Percentiles rank a stretch among this genome's conserved stretches.
phyloP scores from a whole-genome alignment of 2,329 filamentous ascomycete genomes.

The Penicillium aurantiogriseum region DNA sequence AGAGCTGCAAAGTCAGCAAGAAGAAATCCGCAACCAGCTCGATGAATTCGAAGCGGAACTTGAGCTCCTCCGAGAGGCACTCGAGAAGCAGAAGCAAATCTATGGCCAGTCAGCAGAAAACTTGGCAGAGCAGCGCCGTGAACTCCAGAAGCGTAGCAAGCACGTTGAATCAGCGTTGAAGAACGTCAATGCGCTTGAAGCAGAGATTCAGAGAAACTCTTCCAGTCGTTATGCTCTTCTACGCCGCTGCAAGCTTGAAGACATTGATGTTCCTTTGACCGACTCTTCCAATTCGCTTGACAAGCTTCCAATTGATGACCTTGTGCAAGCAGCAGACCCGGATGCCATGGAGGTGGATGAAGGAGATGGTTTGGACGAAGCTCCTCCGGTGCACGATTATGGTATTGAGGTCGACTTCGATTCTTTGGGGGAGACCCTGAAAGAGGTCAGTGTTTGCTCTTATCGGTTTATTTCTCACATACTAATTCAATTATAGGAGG shows the following conservation, averaged over 20 bases:
- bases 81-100: slow-evolving; percentile 67
- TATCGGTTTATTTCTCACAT: not conserved
- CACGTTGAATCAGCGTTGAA: slow-evolving; percentile 75
- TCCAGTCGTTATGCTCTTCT: slow-evolving; percentile 80
- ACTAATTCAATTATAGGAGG: slow-evolving; percentile 51
- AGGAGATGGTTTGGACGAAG: slow-evolving; percentile 50
- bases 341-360: slow-evolving; percentile 94
- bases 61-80: slow-evolving; percentile 68
- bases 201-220: slow-evolving; percentile 80
- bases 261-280: slow-evolving; percentile 78
- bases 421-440: slow-evolving; percentile 75
- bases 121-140: slow-evolving; percentile 73
- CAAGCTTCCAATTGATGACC: slow-evolving; percentile 80
- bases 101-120: slow-evolving; percentile 69
- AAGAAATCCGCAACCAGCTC: slow-evolving; percentile 69
- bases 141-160: slow-evolving; percentile 80
- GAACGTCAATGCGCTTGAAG: slow-evolving; percentile 75
- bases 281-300: slow-evolving; percentile 71
- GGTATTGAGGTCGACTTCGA: slow-evolving; percentile 89
- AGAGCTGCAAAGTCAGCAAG: slow-evolving; percentile 69
- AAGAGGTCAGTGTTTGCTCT: slow-evolving; percentile 59
- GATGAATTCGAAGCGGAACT: slow-evolving; percentile 73
- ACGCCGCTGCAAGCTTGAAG: slow-evolving; percentile 87
- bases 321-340: slow-evolving; percentile 68
- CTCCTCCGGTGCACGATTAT: slow-evolving; percentile 75